Conservation (phyloP, 768 basidiomycete genomes). For the Cystofilobasidium capitatum region DNA sequence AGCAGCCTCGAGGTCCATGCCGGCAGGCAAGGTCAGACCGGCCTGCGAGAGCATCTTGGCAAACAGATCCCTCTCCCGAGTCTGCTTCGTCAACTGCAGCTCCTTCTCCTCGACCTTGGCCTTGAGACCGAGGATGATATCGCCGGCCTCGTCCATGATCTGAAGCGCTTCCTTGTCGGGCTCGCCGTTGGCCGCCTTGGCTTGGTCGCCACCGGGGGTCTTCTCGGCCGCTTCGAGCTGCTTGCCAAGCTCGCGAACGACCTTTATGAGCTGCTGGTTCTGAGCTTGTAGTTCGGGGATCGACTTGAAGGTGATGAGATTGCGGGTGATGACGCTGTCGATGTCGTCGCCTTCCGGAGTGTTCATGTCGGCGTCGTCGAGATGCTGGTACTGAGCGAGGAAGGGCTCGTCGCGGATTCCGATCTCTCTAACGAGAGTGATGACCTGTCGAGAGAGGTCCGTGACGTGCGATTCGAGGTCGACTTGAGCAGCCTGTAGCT, state of each 20-base stretch:
- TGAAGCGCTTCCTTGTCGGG: constrained; percentile 53
- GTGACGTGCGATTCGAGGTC: constrained; percentile 65
- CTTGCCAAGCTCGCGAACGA: constrained; percentile 68
- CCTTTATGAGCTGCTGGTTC: constrained; percentile 76
- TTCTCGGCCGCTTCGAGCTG: constrained; percentile 79
- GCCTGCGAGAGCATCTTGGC: constrained; percentile 55
- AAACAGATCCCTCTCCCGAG: constrained; percentile 80
- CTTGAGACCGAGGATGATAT: constrained; percentile 68
- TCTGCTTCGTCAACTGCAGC: constrained; percentile 65
- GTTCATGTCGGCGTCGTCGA: constrained; percentile 39
- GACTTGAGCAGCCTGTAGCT: constrained; percentile 34
- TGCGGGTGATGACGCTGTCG: constrained; percentile 72
- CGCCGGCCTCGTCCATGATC: constrained; percentile 77
- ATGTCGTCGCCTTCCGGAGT: constrained; percentile 31
- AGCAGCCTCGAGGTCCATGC: constrained; percentile 6
- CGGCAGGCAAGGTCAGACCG: constrained; percentile 39
- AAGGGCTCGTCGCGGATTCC: constrained; percentile 73
- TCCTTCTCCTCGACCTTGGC: constrained; percentile 70
- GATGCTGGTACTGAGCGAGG: constrained; percentile 51
- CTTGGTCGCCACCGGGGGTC: constrained; percentile 21
- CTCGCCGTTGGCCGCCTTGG: constrained; percentile 36
- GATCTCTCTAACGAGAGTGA: constrained; percentile 64
- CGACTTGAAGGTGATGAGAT: constrained; percentile 76
- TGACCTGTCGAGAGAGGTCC: constrained; percentile 77
- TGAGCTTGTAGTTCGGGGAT: constrained; percentile 75